phyloP scores from a whole-genome alignment of 2,329 filamentous ascomycete species.

The Ceratocystis variospora region DNA sequence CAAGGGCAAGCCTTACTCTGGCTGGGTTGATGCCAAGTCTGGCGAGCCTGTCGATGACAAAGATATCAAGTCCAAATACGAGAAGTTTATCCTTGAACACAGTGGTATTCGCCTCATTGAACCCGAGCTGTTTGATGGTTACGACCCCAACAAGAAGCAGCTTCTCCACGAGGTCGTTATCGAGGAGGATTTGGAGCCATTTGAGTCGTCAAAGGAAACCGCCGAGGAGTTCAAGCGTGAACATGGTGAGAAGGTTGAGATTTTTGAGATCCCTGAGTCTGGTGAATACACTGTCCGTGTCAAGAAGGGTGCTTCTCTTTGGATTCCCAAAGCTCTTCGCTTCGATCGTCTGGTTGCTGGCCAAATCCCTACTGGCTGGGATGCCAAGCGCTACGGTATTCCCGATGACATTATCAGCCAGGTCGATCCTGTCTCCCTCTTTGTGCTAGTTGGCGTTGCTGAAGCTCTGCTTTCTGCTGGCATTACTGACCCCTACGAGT shows the following conservation, averaged over 20 bases:
- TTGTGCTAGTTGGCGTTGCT: constrained; percentile 82
- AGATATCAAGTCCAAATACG: constrained; percentile 93
- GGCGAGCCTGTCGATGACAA: constrained; percentile 95
- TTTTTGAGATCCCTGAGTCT: constrained; percentile 86
- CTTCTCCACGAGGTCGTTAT: constrained; percentile 95
- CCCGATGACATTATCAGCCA: constrained; percentile 96
- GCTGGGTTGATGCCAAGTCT: constrained; percentile 90
- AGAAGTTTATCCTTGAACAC: constrained; percentile 92
- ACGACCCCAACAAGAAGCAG: constrained; percentile 98
- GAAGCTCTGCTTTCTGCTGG: constrained; percentile 83
- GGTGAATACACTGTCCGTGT: constrained; percentile 90
- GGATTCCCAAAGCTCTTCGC: constrained; percentile 91
- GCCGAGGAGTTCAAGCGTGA: constrained; percentile 94
- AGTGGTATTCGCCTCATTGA: constrained; percentile 95
- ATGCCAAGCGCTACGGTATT: constrained; percentile 89
- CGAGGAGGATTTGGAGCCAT: constrained; percentile 90
- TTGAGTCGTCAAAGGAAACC: constrained; percentile 93
- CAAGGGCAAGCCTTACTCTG: constrained; percentile 92
- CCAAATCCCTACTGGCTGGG: constrained; percentile 94
- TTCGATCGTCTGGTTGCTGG: constrained; percentile 96
- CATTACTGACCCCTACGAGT: constrained; percentile 98
- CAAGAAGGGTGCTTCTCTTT: constrained; percentile 86
- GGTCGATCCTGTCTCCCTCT: constrained; percentile 92
- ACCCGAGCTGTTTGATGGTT: constrained; percentile 89
- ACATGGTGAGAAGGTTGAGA: constrained; percentile 93